phyloP scores from a whole-genome alignment of 495 filamentous ascomycete genomes.

The Penicillium lagena region DNA sequence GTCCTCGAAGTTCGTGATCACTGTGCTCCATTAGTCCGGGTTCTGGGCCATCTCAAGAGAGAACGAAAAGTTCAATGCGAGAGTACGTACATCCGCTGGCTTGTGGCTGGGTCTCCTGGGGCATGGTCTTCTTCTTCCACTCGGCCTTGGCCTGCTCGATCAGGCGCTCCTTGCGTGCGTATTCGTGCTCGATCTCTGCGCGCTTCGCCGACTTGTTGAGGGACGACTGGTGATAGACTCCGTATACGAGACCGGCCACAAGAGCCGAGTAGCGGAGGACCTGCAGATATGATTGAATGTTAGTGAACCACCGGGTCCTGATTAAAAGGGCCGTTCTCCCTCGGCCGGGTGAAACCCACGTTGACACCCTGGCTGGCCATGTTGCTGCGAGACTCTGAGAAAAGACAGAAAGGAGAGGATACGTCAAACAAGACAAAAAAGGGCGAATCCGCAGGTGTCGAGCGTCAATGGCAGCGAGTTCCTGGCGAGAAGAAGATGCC shows the following conservation, averaged over 20 bases:
- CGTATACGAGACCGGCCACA: constrained; percentile 81
- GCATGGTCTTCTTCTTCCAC: constrained; percentile 68
- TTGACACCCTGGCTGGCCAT: constrained; percentile 48
- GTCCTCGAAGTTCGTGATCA: constrained; percentile 76
- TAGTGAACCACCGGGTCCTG: constrained; percentile 15
- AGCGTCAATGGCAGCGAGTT: constrained; percentile 37
- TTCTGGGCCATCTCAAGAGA: no score
- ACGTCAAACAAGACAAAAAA: constrained; percentile 23
- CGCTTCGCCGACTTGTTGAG: constrained; percentile 62
- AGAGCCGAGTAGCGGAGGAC: constrained; percentile 94
- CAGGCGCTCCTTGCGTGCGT: constrained; percentile 76
- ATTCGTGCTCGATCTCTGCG: constrained; percentile 66
- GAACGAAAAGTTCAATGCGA: no score
- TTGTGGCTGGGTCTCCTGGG: constrained; percentile 40
- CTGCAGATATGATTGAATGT: constrained; percentile 40
- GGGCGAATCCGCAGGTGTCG: constrained; percentile 30
- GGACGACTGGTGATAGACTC: constrained; percentile 79
- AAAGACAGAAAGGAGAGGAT: constrained; percentile 12
- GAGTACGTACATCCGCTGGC: constrained; percentile 53
- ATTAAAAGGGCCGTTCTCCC: constrained; percentile 9
- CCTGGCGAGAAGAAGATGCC: constrained; percentile 29
- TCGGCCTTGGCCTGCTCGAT: constrained; percentile 88
- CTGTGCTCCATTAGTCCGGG: constrained; percentile 30
- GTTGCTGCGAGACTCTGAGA: constrained; percentile 21
- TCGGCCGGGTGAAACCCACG: constrained; percentile 27